Percentiles rank a stretch among this genome's conserved stretches.
Evolutionary conservation across 2,329 filamentous ascomycete species (phyloP).

Genomic region (Trichoderma oligosporum): DNA sequence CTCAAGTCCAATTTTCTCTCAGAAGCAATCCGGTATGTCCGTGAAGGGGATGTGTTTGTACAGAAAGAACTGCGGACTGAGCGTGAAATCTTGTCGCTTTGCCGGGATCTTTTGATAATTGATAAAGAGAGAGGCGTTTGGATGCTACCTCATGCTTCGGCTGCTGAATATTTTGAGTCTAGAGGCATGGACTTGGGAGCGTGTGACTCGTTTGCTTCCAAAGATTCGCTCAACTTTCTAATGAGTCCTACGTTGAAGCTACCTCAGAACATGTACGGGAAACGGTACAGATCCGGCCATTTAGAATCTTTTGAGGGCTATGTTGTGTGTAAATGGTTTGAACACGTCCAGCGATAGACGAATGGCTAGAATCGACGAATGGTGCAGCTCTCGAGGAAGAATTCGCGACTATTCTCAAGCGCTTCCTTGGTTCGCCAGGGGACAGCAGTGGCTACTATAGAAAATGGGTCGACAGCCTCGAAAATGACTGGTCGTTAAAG

Average conservation of each 20-base stretch:
- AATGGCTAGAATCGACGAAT: background rate
- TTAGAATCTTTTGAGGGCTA: background rate
- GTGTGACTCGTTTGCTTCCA: background rate
- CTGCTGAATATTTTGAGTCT: conserved; percentile 15
- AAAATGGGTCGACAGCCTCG: background rate
- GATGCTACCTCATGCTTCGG: conserved; percentile 14
- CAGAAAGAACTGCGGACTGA: background rate
- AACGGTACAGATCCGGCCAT: background rate
- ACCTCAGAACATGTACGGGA: too few relatives aligned
- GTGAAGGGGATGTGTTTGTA: background rate
- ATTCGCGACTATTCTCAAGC: background rate
- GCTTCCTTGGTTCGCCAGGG: background rate
- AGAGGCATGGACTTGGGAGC: background rate
- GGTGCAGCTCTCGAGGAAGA: background rate
- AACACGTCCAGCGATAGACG: background rate
- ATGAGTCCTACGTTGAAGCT: background rate
- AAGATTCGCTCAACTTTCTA: background rate
- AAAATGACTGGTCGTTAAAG: background rate
- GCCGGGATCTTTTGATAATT: conserved; percentile 9
- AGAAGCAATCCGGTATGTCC: conserved; percentile 1
- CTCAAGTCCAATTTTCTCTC: background rate
- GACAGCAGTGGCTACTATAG: background rate
- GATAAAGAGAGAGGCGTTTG: background rate
- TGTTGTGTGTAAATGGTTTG: background rate
- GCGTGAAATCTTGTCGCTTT: conserved; percentile 1